These are phyloP conservation scores for Lenwebbia sp. DNA, from an alignment of 345 rosid genomes.

Conservation along the genomic window DNA sequence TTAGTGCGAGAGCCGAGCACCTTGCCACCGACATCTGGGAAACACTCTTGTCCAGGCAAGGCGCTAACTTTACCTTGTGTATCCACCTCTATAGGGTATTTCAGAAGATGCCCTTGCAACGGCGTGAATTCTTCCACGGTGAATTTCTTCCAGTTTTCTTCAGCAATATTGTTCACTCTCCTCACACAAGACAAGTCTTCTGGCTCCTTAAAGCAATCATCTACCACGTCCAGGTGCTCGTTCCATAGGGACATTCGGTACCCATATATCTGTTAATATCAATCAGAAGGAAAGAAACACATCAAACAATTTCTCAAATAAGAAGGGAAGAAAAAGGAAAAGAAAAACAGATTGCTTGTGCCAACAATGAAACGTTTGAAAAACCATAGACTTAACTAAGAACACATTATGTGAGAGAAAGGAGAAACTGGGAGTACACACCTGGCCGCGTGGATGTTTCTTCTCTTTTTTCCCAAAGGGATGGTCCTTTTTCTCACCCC, in stretches of 20 bases:
- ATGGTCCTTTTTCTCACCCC: conserved; percentile 38
- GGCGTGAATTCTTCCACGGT: conserved; percentile 22
- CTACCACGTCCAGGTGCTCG: conserved; percentile 54
- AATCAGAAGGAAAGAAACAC: not conserved
- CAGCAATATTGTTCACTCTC: conserved; percentile 51
- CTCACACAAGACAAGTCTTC: conserved; percentile 45
- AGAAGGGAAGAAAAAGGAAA: not conserved
- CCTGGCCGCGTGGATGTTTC: conserved; percentile 41
- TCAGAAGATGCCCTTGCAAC: conserved; percentile 65
- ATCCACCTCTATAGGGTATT: conserved; percentile 56
- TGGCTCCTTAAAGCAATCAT: conserved; percentile 40
- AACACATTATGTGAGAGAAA: not conserved
- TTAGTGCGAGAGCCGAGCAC: conserved; percentile 54
- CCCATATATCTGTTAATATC: conserved; percentile 44
- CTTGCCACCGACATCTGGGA: conserved; percentile 85
- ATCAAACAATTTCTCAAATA: not conserved
- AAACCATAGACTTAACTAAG: not conserved
- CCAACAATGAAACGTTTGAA: not conserved
- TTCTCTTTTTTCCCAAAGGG: conserved; percentile 9
- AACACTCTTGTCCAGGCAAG: conserved; percentile 49
- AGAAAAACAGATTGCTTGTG: not conserved
- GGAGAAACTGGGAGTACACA: not conserved
- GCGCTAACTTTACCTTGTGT: conserved; percentile 37
- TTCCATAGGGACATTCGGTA: conserved; percentile 92
- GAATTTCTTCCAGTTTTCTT: conserved; percentile 66